Evolutionary conservation across 352 stramenopile genomes (phyloP).

Genomic region (Phytophthora citricola): DNA sequence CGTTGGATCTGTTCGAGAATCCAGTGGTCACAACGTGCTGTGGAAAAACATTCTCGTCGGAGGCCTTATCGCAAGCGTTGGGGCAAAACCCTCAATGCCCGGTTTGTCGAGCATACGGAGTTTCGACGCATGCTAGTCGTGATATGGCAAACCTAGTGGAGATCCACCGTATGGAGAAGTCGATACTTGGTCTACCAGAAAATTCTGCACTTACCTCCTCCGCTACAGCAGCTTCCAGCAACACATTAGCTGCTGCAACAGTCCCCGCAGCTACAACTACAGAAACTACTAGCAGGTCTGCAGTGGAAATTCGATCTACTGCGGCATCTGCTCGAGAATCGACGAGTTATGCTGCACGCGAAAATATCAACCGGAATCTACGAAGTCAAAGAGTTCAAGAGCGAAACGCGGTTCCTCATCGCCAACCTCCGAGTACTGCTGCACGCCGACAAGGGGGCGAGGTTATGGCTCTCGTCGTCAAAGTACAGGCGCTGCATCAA

Average conservation of each 20-base stretch:
- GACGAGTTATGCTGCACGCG: not conserved
- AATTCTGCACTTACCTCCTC: not conserved
- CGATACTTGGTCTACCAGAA: conserved; percentile 17
- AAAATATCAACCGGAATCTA: conserved; percentile 1
- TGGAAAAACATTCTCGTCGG: conserved; percentile 35
- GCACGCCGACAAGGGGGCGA: not conserved
- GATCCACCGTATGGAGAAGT: conserved; percentile 23
- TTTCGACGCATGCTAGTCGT: conserved; percentile 17
- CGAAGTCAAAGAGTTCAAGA: conserved; percentile 13
- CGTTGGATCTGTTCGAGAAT: conserved; percentile 34
- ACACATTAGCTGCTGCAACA: not conserved
- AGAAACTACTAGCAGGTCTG: not conserved
- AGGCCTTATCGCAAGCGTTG: conserved; percentile 16
- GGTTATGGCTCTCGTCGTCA: too few relatives aligned
- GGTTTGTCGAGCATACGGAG: conserved; percentile 16
- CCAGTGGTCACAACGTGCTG: conserved; percentile 32
- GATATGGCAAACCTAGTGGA: conserved; percentile 33
- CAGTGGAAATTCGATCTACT: not conserved
- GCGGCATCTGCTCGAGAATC: not conserved
- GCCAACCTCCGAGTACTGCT: not conserved
- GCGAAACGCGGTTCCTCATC: conserved; percentile 6
- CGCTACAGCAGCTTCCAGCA: not conserved
- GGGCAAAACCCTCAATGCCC: conserved; percentile 15
- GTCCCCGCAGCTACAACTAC: not conserved
- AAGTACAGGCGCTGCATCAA: too few relatives aligned